Base-by-base conservation (phyloP, 192 early-diverging fungal genomes). In the Pilobolus umbonatus region DNA sequence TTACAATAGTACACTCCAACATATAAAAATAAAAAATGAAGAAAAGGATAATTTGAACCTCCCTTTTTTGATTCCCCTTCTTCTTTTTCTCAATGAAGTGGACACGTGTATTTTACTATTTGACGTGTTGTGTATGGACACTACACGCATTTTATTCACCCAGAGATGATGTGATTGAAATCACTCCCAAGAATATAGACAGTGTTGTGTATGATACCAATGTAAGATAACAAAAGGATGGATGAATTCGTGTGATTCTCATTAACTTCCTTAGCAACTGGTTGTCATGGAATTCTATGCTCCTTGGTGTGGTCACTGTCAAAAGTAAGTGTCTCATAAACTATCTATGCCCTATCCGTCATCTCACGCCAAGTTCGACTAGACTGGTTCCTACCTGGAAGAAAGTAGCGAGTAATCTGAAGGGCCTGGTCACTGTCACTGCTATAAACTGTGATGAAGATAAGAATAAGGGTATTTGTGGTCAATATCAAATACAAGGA, bases 281-380 rank as follows among this genome's bases (percentile, higher is more conserved):
- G 91, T 90, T 14, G 80, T 93, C 56, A 88, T 91, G 21, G 92
- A 95, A 68, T 98, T 98, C 70, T 96, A 86, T 63, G 96, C 94
- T 10, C 96, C 95, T 26, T 98, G 95, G 91, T 95, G 94, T 73
- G 93, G 93, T 19, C 89, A 95, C 73, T 98, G 95, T 70, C 82
- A 94, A 77, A 84, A 78, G 75, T 84, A 46, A 49, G 12, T 30
- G 3, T 5, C 14, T 3, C 11, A 11, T 30, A 40, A 42, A 44
- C 26, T 44, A 17, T 30, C 43, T 22, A n/a, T n/a, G n/a, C n/a
- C n/a, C 60, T 43, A 14, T 24, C 21, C 22, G 22, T 7, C 48
- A 21, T 38, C 39, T 29, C 19, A 19, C 11, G n/a, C n/a, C n/a
- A n/a, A n/a, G n/a, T n/a, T 28, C 34, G 25, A 30, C 1, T 61